Base-by-base conservation (phyloP, 208 protist genomes). In the Trypanosomatidae sp. region DNA sequence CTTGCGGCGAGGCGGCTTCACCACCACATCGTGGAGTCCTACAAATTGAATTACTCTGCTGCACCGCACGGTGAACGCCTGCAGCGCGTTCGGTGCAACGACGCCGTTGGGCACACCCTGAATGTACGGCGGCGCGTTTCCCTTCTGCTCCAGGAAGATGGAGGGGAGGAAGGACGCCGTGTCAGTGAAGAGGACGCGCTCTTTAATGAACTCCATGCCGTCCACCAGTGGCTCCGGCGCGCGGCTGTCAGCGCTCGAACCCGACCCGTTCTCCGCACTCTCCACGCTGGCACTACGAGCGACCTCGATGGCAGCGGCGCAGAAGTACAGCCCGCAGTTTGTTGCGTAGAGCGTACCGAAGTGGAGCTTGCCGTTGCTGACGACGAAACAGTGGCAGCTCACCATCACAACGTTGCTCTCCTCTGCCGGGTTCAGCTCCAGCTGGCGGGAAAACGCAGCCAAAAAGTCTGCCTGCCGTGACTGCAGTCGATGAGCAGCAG, bases 21-120 rank as follows among this genome's bases (percentile, higher is more conserved):
- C 69, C 33, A 80, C 80, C 6, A 92, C 65, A 1, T 78, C 65
- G 50, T 73, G 71, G 2, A 90, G 53, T 25, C 66, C 67, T 1
- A 90, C 52, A 71, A 92, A 92, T 69, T 92, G 88, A 62, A 87
- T 77, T 1, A 92, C 73, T 13, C 84, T 87, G 66, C 66, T 30
- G 50, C 30, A 71, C 13, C 68, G 79, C 12, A 81, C 76, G 30
- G 85, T 83, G 76, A 92, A 92, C 33, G 87, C 78, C 68, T 92
- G 88, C 66, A 92, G 65, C 22, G 85, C 77, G 2, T 68, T 90
- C n/a, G 88, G 82, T 5, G 62, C 62, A 15, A 92, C 84, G 17
- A 87, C 73, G 4, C 41, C 69, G 58, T 65, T 85, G 33, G 88
- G 88, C n/a, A 92, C 71, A 15, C 88, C 85, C 28, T 83, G 73